Evolutionary conservation across 2,329 filamentous ascomycete species (phyloP), one percentile per base, ranked within the genome.

Genomic region (Zymoseptoria tritici): DNA sequence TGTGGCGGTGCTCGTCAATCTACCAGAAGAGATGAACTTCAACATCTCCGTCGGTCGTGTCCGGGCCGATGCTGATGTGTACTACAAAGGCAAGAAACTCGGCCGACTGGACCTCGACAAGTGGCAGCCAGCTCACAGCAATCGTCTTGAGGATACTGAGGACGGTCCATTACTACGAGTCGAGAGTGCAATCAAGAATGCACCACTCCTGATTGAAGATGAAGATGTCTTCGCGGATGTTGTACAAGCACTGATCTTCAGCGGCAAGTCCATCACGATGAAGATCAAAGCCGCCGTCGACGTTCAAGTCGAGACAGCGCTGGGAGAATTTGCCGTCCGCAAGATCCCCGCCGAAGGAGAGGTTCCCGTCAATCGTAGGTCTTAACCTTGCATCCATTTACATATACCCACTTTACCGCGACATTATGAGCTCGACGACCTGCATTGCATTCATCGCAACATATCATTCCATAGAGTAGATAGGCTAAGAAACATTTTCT

Each of bases 321-420:
- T 99, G 64, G 94, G 94, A 54, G 80, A 87, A 67, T 83, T 97
- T 70, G 82, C 88, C 57, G 79, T 97, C 69, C 90, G 90, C 74
- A 85, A 88, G 66, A 88, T 99, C 69, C 93, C 93, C 54, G 91
- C 74, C 51, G 82, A 91, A 79, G 92, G 94, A 68, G 84, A 87
- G 70, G 86, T 99, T 71, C 89, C 89, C 76, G 85, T 97, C 79
- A 95, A 96, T 84, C 89, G 91, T 96, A 87, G 85, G 92, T 90
- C 66, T 56, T 66, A 60, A 64, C 57, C 61, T 62, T 56, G 54
- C 60, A 59, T 55, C 55, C 16, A 55, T 42, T 20, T 55, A 56
- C 57, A 58, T 49, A 46, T 59, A 59, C 55, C 57, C 36, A 46
- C 13, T 46, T 29, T 16, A 1, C 36, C 36, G 36, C 36, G 16